Base-by-base conservation (phyloP, 331 rosid species). In the Stylosanthes scabra region DNA sequence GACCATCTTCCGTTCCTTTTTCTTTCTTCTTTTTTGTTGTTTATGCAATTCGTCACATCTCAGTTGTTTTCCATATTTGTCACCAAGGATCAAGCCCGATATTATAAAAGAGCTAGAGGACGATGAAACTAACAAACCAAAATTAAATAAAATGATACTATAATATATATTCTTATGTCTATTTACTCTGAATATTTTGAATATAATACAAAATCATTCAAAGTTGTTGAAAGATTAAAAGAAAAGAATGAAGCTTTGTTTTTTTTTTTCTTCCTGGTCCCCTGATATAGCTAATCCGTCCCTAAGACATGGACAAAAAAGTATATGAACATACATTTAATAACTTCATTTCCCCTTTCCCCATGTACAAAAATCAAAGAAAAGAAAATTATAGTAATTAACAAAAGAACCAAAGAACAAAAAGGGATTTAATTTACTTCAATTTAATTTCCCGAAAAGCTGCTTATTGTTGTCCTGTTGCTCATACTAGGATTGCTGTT, bases 321-420 rank as follows among this genome's bases (percentile, higher is more conserved):
- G 79, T 80, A 59, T 91, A 85, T 85, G 85, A 77, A 93, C 97
- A 89, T 78, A 93, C 96, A 89, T 68, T 80, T 79, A 63, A 63
- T 56, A 52, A 78, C 69, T 81, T 72, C 85, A 63, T 55, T 76
- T 78, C 59, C 59, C 84, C 71, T 58, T 71, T 20, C 77, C 71
- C 71, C 80, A 74, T 67, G 79, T 80, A 55, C 81, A 68, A 5
- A n/a, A 63, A 37, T 20, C 1, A 20, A 20, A 20, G 25, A 51
- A 45, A 9, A 37, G 58, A 31, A 50, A 20, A 42, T 42, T 58
- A 50, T 10, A 68, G 65, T 57, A 39, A 65, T 14, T 50, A 9
- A 49, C 25, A 20, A 20, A 46, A 37, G 34, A 9, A 6, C 15
- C 9, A 64, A 44, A 11, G 2, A 59, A 7, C 3, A 55, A 62